Percentiles rank a stretch among this genome's conserved stretches.
Conservation (phyloP, 306 rosid genomes). For the Casuarina glauca region DNA sequence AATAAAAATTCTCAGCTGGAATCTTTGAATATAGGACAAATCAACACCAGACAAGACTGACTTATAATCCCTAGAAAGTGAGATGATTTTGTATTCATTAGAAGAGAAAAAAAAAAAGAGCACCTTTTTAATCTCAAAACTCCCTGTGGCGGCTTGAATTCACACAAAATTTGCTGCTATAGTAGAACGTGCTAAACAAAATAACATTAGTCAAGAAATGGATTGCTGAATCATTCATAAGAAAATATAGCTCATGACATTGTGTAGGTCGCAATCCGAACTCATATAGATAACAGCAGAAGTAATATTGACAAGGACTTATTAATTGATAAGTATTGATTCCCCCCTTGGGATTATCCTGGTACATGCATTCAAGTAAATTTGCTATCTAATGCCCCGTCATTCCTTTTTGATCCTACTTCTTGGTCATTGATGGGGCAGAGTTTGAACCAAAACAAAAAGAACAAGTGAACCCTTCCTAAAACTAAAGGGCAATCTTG, state of each 20-base stretch:
- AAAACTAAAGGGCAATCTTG: conserved; percentile 22
- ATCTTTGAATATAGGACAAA: background rate
- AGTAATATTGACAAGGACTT: conserved; percentile 7
- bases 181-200: background rate
- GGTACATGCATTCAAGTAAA: conserved; percentile 11
- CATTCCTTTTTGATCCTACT: conserved; percentile 15
- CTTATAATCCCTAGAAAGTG: no score
- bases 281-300: conserved; percentile 17
- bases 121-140: background rate
- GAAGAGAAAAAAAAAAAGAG: background rate
- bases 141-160: background rate
- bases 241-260: background rate
- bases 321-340: conserved; percentile 13
- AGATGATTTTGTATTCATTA: background rate
- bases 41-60: background rate
- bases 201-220: background rate
- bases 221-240: background rate
- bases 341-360: conserved; percentile 22
- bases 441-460: conserved; percentile 1
- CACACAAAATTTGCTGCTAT: background rate
- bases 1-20: no score
- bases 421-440: conserved; percentile 21
- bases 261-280: background rate
- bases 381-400: background rate
- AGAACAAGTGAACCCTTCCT: conserved; percentile 10